Conservation (phyloP, 495 filamentous ascomycete species). For the Penicillium maclennaniae region DNA sequence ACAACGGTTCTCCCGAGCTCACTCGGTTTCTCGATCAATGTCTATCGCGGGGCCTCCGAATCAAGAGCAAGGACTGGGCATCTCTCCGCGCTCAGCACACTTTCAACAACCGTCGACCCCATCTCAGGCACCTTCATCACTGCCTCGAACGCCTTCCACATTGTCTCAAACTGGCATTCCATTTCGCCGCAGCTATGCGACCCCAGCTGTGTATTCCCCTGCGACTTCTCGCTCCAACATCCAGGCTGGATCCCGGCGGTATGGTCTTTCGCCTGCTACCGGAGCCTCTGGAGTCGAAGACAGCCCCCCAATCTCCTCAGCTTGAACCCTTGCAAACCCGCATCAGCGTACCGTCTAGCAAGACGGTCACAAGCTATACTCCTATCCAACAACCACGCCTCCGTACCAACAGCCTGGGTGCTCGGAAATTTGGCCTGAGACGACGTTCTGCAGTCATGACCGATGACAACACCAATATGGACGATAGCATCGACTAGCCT, state of each 20-base stretch:
- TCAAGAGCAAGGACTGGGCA: constrained; percentile 21
- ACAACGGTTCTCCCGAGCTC: constrained; percentile 42
- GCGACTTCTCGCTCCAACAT: constrained; percentile 40
- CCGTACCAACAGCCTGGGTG: constrained; percentile 39
- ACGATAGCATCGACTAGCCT: constrained; percentile 37
- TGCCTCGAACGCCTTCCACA: constrained; percentile 39
- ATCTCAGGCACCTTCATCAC: constrained; percentile 23
- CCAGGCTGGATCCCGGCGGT: constrained; percentile 47
- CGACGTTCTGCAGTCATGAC: constrained; percentile 30
- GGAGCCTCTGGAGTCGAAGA: constrained; percentile 23
- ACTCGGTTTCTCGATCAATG: constrained; percentile 30
- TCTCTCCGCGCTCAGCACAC: constrained; percentile 22
- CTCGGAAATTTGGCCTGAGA: constrained; percentile 37
- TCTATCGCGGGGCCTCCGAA: constrained; percentile 20
- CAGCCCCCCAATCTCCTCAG: constrained; percentile 17
- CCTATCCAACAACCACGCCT: constrained; percentile 39
- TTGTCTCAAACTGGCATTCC: constrained; percentile 39
- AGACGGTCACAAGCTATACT: constrained; percentile 41
- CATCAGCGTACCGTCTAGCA: constrained; percentile 37
- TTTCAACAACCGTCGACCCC: constrained; percentile 16
- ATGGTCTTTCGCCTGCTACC: constrained; percentile 32
- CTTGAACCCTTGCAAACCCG: constrained; percentile 32
- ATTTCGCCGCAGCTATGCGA: constrained; percentile 41
- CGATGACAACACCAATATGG: constrained; percentile 29
- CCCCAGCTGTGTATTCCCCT: constrained; percentile 37